Evolutionary conservation across 75 land plant genomes (phyloP).

Genomic region (Cryptomeria japonica): DNA sequence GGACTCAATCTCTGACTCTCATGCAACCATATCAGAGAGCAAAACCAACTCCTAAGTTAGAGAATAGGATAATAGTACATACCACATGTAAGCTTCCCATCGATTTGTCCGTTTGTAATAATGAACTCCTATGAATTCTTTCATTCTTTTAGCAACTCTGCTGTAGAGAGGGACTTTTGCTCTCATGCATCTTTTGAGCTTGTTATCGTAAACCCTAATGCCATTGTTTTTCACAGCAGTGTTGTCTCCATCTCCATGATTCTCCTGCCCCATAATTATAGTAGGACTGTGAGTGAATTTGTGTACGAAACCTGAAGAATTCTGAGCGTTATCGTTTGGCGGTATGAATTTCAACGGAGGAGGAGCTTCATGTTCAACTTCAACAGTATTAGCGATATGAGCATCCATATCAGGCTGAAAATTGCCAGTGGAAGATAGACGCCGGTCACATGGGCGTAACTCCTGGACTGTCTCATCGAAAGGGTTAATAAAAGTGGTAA

Average conservation of each 20-base stretch:
- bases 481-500: background rate
- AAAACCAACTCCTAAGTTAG: no score
- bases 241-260: background rate
- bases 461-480: background rate
- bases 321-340: no score
- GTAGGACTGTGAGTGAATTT: background rate
- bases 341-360: background rate
- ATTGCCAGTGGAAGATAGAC: background rate
- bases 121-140: background rate
- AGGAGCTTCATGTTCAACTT: background rate
- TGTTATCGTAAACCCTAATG: background rate
- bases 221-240: background rate
- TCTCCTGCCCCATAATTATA: background rate
- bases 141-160: background rate
- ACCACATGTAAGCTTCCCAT: conserved; percentile 2
- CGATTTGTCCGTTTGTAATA: background rate
- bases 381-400: background rate
- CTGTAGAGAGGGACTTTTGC: background rate
- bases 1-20: no score
- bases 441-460: background rate
- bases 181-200: background rate
- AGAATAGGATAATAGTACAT: no score
- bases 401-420: background rate
- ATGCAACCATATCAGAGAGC: no score
- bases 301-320: background rate